Conservation (phyloP, 2,329 filamentous ascomycete genomes). For the Claviceps paspali region DNA sequence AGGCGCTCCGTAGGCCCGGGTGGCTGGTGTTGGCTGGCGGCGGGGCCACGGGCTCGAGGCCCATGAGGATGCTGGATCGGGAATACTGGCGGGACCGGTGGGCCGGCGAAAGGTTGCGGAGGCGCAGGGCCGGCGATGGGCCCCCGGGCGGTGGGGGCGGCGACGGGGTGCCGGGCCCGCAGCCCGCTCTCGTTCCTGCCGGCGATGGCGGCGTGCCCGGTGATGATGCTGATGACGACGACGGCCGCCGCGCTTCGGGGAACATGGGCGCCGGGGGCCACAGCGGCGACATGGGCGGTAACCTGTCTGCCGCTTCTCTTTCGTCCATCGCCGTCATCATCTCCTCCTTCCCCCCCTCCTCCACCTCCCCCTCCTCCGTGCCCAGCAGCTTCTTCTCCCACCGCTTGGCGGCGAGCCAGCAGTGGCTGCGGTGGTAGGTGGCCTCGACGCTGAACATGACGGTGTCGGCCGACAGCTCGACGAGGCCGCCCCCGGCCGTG, state of each 20-base stretch:
- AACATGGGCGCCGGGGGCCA: constrained; percentile 23
- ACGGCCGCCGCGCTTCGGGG: constrained; percentile 12
- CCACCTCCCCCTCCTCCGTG: too few species aligned
- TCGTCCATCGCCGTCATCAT: too few species aligned
- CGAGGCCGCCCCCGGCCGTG: constrained; percentile 43
- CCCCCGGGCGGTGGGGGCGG: constrained; percentile 13
- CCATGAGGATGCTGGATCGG: constrained; percentile 28
- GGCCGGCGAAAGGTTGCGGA: constrained; percentile 24
- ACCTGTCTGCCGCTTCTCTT: too few species aligned
- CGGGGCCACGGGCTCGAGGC: constrained; percentile 28
- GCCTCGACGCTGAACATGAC: constrained; percentile 47
- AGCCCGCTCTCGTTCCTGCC: too few species aligned
- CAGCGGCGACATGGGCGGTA: constrained; percentile 22
- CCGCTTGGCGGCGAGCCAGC: constrained; percentile 36
- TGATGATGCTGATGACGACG: too few species aligned
- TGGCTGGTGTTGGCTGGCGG: too few species aligned
- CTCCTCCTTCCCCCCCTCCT: too few species aligned
- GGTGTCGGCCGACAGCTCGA: constrained; percentile 44
- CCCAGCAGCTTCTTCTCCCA: constrained; percentile 33
- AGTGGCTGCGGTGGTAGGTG: constrained; percentile 42
- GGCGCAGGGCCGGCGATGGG: constrained; percentile 15
- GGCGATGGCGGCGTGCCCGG: constrained; percentile 5
- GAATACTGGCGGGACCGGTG: constrained; percentile 18
- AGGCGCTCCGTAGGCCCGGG: too few species aligned
- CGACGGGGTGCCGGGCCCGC: constrained; percentile 13